Evolutionary conservation across 1,284 basidiomycete genomes (phyloP).

Genomic region (Polyporus tsugae): DNA sequence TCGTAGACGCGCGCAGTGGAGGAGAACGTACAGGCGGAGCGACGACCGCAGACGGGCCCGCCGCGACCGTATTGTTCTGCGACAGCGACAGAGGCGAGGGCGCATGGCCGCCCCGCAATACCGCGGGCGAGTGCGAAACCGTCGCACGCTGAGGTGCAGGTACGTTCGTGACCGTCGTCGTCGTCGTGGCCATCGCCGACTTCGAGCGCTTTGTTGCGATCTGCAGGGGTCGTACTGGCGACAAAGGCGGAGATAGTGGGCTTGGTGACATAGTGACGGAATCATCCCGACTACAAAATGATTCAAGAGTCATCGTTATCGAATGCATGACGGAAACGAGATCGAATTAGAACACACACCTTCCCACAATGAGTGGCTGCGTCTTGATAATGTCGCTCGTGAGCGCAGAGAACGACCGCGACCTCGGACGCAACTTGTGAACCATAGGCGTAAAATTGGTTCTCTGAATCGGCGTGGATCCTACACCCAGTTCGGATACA

Average conservation of each 20-base stretch:
- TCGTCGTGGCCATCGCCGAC: constrained; percentile 37
- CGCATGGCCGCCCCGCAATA: constrained; percentile 40
- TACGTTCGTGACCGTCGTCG: constrained; percentile 31
- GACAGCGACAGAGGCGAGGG: constrained; percentile 63
- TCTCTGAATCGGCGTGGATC: constrained; percentile 52
- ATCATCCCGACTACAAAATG: constrained; percentile 29
- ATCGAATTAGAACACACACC: constrained; percentile 42
- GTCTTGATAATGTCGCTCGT: constrained; percentile 15
- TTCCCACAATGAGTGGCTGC: constrained; percentile 39
- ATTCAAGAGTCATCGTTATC: constrained; percentile 7
- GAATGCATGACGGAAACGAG: background rate
- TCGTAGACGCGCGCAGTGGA: constrained; percentile 32
- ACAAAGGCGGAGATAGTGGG: constrained; percentile 18
- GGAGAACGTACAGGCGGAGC: constrained; percentile 33
- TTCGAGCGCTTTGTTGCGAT: constrained; percentile 38
- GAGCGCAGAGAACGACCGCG: constrained; percentile 79
- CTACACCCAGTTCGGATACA: background rate
- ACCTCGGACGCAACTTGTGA: constrained; percentile 63
- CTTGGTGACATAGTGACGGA: background rate
- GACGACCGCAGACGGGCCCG: constrained; percentile 32
- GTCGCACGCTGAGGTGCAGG: constrained; percentile 35
- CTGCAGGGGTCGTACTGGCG: constrained; percentile 26
- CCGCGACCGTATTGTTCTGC: constrained; percentile 46
- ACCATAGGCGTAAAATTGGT: constrained; percentile 69
- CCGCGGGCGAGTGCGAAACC: constrained; percentile 36